Conservation (phyloP, 1,139 yeast species). For the Eremothecium sinecaudum region DNA sequence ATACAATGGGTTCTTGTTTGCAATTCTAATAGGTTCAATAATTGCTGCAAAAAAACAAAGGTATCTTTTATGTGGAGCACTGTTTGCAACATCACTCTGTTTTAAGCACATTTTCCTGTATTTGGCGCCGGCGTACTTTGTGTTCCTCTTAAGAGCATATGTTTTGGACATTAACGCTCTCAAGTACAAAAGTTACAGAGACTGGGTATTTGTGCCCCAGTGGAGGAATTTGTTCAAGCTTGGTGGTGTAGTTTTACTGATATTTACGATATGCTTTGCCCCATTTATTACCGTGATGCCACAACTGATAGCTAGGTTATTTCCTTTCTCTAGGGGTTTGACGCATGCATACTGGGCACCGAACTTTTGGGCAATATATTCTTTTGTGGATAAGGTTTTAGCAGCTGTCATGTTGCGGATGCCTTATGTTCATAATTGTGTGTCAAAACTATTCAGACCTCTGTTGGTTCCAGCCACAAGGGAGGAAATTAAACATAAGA, state of each 20-base stretch:
- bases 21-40: slow-evolving; percentile 64
- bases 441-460: slow-evolving; percentile 26
- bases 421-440: slow-evolving; percentile 36
- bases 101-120: slow-evolving; percentile 91
- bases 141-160: slow-evolving; percentile 64
- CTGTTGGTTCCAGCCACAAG: slow-evolving; percentile 26
- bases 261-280: slow-evolving; percentile 62
- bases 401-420: slow-evolving; percentile 42
- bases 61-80: slow-evolving; percentile 55
- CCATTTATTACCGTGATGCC: slow-evolving; percentile 69
- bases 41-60: slow-evolving; percentile 55
- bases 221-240: slow-evolving; percentile 55
- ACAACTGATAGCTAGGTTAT: slow-evolving; percentile 57
- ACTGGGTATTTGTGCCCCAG: slow-evolving; percentile 37
- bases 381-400: slow-evolving; percentile 69
- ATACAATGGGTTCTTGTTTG: slow-evolving; percentile 89
- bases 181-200: slow-evolving; percentile 28
- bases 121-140: slow-evolving; percentile 89
- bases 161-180: slow-evolving; percentile 33
- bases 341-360: slow-evolving; percentile 99
- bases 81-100: slow-evolving; percentile 72
- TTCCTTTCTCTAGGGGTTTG: slow-evolving; percentile 90
- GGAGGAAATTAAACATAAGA: slow-evolving; percentile 23
- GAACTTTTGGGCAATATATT: slow-evolving; percentile 89
- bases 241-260: slow-evolving; percentile 53